Conservation (phyloP, 2,329 filamentous ascomycete genomes). For the Cladorrhinum sp. region DNA sequence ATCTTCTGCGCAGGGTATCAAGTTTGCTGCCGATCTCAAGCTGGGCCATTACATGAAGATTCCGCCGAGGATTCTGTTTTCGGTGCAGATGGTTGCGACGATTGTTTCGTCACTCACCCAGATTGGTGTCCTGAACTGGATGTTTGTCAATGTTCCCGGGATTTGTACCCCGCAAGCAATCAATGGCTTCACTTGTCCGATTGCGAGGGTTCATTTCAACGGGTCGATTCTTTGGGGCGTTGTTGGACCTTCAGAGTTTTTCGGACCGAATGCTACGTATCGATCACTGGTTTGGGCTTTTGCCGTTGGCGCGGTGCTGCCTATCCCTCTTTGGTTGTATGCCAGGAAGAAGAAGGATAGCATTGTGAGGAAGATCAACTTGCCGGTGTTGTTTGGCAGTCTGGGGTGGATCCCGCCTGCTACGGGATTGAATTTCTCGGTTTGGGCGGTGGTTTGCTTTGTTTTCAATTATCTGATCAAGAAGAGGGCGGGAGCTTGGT, state of each 20-base stretch:
- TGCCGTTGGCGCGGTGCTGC: constrained; percentile 69
- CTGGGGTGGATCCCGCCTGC: constrained; percentile 85
- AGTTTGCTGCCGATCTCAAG: constrained; percentile 84
- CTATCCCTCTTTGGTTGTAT: constrained; percentile 71
- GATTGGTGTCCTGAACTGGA: constrained; percentile 85
- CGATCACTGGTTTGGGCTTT: constrained; percentile 78
- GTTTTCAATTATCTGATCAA: constrained; percentile 77
- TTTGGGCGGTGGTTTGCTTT: constrained; percentile 83
- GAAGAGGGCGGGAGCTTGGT: constrained; percentile 69
- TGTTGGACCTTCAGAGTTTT: constrained; percentile 78
- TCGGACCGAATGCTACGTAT: constrained; percentile 72
- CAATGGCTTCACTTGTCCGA: constrained; percentile 84
- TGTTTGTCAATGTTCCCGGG: constrained; percentile 72
- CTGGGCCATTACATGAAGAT: constrained; percentile 88
- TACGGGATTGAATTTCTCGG: constrained; percentile 80
- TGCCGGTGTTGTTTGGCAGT: constrained; percentile 79
- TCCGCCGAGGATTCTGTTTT: constrained; percentile 72
- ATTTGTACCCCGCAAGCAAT: constrained; percentile 78
- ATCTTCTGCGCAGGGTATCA: constrained; percentile 82
- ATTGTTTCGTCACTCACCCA: constrained; percentile 76
- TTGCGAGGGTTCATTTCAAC: constrained; percentile 86
- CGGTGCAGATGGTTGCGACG: constrained; percentile 74
- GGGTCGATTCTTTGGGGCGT: constrained; percentile 88
- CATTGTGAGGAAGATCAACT: constrained; percentile 71
- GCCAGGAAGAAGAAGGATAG: constrained; percentile 57